Percentiles rank a stretch among this genome's conserved stretches.
These are phyloP conservation scores for Tephrocybe sp. DNA, from an alignment of 768 basidiomycete genomes.

Conservation along the genomic window DNA sequence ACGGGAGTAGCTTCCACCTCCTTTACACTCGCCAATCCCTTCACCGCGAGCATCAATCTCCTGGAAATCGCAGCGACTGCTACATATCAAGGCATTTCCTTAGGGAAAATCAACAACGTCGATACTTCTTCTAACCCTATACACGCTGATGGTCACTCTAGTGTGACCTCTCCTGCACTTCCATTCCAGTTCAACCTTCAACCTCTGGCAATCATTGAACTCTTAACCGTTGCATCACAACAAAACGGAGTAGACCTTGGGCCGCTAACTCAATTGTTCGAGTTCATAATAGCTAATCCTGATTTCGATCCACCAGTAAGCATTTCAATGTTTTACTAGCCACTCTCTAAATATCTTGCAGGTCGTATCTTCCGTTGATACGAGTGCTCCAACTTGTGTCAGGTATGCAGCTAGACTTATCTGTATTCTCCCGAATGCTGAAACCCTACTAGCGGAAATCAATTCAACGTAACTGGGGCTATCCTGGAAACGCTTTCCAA, in stretches of 20 bases:
- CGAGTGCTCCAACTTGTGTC: slow-evolving; percentile 52
- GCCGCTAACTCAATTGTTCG: slow-evolving; percentile 54
- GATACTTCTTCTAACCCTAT: slow-evolving; percentile 60
- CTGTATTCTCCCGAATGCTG: neutral
- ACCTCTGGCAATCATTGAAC: slow-evolving; percentile 57
- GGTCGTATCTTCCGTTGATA: slow-evolving; percentile 58
- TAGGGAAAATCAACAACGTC: slow-evolving; percentile 59
- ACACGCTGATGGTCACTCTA: slow-evolving; percentile 56
- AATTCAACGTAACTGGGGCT: slow-evolving; percentile 60
- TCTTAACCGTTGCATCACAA: slow-evolving; percentile 51
- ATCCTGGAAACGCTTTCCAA: slow-evolving; percentile 63
- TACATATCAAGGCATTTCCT: slow-evolving; percentile 50
- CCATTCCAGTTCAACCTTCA: slow-evolving; percentile 67
- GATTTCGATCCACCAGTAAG: slow-evolving; percentile 51
- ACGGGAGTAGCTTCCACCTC: slow-evolving; percentile 60
- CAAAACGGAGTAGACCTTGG: slow-evolving; percentile 62
- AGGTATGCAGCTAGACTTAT: slow-evolving; percentile 37
- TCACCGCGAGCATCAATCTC: slow-evolving; percentile 71
- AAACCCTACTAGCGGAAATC: slow-evolving; percentile 49
- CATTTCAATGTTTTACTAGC: neutral
- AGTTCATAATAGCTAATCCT: slow-evolving; percentile 51
- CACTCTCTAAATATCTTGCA: slow-evolving; percentile 18
- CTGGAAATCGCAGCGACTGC: slow-evolving; percentile 54
- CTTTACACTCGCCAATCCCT: slow-evolving; percentile 65
- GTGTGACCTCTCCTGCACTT: slow-evolving; percentile 54